phyloP scores from a whole-genome alignment of 2,329 filamentous ascomycete species.

The Fusarium sp. region DNA sequence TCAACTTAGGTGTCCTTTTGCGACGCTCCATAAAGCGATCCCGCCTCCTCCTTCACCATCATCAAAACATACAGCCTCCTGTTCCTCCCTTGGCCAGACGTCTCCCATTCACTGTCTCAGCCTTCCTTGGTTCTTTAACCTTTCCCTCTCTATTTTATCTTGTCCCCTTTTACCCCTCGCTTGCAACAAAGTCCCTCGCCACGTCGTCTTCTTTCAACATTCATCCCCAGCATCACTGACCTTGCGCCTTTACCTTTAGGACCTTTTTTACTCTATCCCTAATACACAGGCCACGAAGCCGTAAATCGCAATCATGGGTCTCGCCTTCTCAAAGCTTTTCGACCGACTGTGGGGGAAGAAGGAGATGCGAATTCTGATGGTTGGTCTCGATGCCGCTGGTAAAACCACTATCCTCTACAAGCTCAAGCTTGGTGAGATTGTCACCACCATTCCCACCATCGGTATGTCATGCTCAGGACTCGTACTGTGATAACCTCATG shows the following conservation, averaged over 20 bases:
- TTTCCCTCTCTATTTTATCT: conserved; percentile 25
- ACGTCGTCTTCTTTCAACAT: conserved; percentile 30
- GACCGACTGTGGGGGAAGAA: conserved; percentile 98
- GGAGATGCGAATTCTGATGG: conserved; percentile 99
- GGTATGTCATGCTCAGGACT: conserved; percentile 65
- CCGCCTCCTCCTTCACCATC: conserved; percentile 42
- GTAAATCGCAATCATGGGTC: conserved; percentile 86
- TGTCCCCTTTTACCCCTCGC: conserved; percentile 24
- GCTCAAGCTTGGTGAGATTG: conserved; percentile 99
- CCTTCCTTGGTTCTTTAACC: conserved; percentile 26
- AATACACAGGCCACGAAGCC: conserved; percentile 52
- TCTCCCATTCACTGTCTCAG: conserved; percentile 37
- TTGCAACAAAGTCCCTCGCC: conserved; percentile 37
- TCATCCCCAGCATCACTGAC: conserved; percentile 33
- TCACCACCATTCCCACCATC: conserved; percentile 99
- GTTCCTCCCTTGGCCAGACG: conserved; percentile 34
- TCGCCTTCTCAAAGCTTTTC: conserved; percentile 96
- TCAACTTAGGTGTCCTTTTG: conserved; percentile 50
- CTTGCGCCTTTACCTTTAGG: conserved; percentile 41
- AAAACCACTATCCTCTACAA: conserved; percentile 99
- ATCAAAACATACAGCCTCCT: conserved; percentile 44
- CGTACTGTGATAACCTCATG: background rate
- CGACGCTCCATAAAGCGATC: conserved; percentile 47
- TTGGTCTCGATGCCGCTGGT: conserved; percentile 98
- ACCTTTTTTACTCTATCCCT: conserved; percentile 46